phyloP scores from a whole-genome alignment of 129 eudicot species.

The Artemisia argyi region DNA sequence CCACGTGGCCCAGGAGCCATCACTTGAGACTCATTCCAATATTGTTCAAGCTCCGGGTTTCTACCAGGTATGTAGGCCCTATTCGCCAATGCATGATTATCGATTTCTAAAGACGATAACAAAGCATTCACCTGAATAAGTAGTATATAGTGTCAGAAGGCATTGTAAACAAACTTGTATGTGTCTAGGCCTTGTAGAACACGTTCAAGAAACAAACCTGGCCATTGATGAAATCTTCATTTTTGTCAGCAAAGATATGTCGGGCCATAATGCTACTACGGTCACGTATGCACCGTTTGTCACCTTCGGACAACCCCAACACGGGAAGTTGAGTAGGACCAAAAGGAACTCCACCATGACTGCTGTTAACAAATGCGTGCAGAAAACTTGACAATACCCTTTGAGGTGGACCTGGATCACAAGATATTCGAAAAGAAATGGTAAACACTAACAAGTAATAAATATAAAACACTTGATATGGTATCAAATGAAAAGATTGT shows the following conservation, averaged over 20 bases:
- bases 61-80: conserved; percentile 76
- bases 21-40: conserved; percentile 90
- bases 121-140: conserved; percentile 85
- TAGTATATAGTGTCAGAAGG: conserved; percentile 1
- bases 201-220: conserved; percentile 52
- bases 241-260: conserved; percentile 87
- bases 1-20: conserved; percentile 58
- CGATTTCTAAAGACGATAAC: conserved; percentile 84
- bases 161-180: neutral
- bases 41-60: conserved; percentile 81
- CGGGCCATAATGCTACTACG: conserved; percentile 99
- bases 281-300: conserved; percentile 89
- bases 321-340: conserved; percentile 79
- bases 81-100: conserved; percentile 50
- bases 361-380: conserved; percentile 87
- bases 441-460: conserved; percentile 15
- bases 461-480: neutral
- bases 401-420: conserved; percentile 87
- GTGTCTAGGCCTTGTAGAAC: no score
- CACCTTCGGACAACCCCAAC: conserved; percentile 88
- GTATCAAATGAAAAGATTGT: neutral
- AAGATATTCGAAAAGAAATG: neutral
- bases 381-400: conserved; percentile 77
- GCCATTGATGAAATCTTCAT: conserved; percentile 79
- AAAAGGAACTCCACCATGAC: conserved; percentile 76